Percentiles rank a stretch among this genome's conserved stretches.
Conservation (phyloP, 176 grass and related monocot species). For the Dactylis glomerata region DNA sequence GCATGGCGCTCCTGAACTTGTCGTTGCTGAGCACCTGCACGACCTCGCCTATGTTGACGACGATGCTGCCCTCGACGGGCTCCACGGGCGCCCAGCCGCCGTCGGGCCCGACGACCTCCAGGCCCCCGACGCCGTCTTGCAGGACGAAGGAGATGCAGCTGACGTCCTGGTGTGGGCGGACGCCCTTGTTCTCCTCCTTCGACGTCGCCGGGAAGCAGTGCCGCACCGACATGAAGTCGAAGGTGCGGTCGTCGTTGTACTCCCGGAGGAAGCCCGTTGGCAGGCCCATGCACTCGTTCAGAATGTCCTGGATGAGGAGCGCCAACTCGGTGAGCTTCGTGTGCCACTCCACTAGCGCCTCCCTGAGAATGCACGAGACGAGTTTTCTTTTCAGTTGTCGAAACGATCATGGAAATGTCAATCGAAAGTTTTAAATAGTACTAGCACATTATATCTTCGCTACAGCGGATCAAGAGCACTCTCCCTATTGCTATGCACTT, state of each 20-base stretch:
- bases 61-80: constrained; percentile 33
- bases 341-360: constrained; percentile 38
- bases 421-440: too few relatives aligned
- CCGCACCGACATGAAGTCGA: constrained; percentile 38
- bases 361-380: not conserved
- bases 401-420: too few relatives aligned
- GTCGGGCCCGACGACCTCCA: constrained; percentile 36
- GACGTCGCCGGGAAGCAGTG: constrained; percentile 48
- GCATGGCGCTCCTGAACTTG: constrained; percentile 27
- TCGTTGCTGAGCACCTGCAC: constrained; percentile 37
- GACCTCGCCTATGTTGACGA: constrained; percentile 43
- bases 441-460: too few relatives aligned
- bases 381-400: too few relatives aligned
- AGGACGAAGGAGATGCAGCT: constrained; percentile 40
- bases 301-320: constrained; percentile 41
- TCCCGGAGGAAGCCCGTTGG: constrained; percentile 35
- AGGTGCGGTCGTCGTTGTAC: constrained; percentile 47
- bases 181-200: constrained; percentile 17
- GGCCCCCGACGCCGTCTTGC: constrained; percentile 41
- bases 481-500: too few relatives aligned
- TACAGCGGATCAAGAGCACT: too few relatives aligned
- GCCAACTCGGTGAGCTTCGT: constrained; percentile 17
- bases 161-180: constrained; percentile 30
- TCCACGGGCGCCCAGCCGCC: constrained; percentile 29
- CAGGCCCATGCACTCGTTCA: constrained; percentile 65